These are phyloP conservation scores for Komagataea norvegica DNA, from an alignment of 1,139 yeast genomes.

Conservation along the genomic window DNA sequence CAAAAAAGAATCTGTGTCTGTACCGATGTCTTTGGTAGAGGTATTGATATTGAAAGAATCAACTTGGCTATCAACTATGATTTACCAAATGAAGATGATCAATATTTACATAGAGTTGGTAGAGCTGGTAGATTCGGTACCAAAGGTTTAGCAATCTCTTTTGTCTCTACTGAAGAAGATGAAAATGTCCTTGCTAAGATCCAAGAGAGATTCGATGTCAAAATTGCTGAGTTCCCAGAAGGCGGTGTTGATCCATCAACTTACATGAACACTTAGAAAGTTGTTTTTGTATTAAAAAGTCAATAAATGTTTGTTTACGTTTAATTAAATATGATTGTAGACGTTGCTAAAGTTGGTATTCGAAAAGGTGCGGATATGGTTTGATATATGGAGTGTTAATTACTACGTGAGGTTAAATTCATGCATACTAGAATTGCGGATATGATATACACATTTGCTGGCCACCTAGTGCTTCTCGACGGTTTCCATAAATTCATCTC, in stretches of 20 bases:
- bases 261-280: conserved; percentile 84
- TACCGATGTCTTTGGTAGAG: conserved; percentile 98
- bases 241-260: conserved; percentile 98
- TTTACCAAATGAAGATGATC: conserved; percentile 86
- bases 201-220: conserved; percentile 96
- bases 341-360: too few relatives aligned
- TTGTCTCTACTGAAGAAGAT: conserved; percentile 82
- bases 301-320: background rate
- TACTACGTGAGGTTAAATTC: too few relatives aligned
- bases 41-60: conserved; percentile 98
- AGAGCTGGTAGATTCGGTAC: conserved; percentile 99
- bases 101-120: conserved; percentile 97
- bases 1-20: conserved; percentile 98
- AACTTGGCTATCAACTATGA: conserved; percentile 97
- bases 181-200: conserved; percentile 87
- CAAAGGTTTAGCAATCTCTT: conserved; percentile 93
- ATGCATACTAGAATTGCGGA: too few relatives aligned
- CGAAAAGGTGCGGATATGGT: too few relatives aligned
- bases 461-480: too few relatives aligned
- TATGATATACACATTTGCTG: too few relatives aligned
- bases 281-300: too few relatives aligned
- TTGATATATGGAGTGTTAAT: too few relatives aligned
- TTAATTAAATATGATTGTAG: too few relatives aligned
- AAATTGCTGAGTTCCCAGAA: conserved; percentile 91
- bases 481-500: too few relatives aligned